Percentiles rank a stretch among this genome's conserved stretches.
phyloP scores from a whole-genome alignment of 2,329 filamentous ascomycete species.

The Bipolaris gigantea region DNA sequence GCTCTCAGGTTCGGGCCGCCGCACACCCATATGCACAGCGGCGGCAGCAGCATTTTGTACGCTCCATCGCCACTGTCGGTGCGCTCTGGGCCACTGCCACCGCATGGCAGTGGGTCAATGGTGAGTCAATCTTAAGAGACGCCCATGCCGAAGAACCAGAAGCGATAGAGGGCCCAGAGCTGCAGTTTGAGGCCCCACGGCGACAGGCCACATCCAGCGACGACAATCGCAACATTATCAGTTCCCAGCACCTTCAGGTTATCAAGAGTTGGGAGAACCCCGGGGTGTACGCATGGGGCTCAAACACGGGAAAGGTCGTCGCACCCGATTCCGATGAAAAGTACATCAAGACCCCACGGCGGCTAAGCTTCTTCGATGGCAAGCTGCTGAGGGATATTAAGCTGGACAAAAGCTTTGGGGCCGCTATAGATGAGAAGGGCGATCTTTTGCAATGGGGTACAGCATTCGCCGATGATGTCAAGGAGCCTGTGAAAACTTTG shows the following conservation, averaged over 20 bases:
- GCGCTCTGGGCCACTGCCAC: constrained; percentile 50
- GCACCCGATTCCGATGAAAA: constrained; percentile 78
- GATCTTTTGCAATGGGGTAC: constrained; percentile 91
- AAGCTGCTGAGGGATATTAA: constrained; percentile 85
- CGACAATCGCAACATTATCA: constrained; percentile 74
- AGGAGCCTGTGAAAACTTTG: constrained; percentile 70
- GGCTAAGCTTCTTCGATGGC: constrained; percentile 81
- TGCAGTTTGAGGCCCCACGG: constrained; percentile 70
- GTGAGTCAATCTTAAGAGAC: constrained; percentile 44
- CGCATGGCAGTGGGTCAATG: constrained; percentile 49
- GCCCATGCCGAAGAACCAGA: constrained; percentile 56
- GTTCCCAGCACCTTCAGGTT: constrained; percentile 84
- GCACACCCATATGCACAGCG: constrained; percentile 47
- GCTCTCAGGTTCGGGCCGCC: constrained; percentile 28
- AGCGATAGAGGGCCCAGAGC: constrained; percentile 54
- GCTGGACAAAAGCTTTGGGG: constrained; percentile 78
- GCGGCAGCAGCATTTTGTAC: constrained; percentile 51
- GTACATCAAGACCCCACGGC: constrained; percentile 76
- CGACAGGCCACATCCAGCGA: constrained; percentile 62
- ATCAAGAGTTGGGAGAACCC: constrained; percentile 79
- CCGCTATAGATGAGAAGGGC: constrained; percentile 82
- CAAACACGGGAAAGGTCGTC: constrained; percentile 80
- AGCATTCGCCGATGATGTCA: constrained; percentile 68
- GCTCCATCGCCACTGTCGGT: constrained; percentile 49
- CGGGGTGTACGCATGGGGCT: constrained; percentile 92